phyloP scores from a whole-genome alignment of 257 asterid genomes.

The Capsicum baccatum region DNA sequence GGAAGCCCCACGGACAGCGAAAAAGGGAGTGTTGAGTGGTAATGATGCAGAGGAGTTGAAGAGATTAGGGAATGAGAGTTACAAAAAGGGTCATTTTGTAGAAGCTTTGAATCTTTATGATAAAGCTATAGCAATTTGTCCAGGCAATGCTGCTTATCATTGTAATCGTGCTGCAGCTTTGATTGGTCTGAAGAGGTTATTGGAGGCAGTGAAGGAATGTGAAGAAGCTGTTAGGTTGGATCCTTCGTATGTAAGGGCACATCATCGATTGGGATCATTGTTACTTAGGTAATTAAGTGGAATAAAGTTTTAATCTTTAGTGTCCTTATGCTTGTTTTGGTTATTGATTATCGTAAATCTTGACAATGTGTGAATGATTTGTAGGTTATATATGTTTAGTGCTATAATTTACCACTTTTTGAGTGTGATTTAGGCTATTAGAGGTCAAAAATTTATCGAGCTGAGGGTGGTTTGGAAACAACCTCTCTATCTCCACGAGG shows the following conservation, averaged over 20 bases:
- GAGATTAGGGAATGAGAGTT: slow-evolving; percentile 74
- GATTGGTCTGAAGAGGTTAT: slow-evolving; percentile 64
- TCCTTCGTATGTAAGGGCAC: slow-evolving; percentile 83
- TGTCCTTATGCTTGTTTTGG: slow-evolving; percentile 30
- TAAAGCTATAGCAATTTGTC: slow-evolving; percentile 70
- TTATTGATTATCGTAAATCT: neutral
- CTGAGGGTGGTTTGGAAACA: no score
- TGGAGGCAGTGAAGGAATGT: slow-evolving; percentile 77
- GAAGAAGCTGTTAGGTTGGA: slow-evolving; percentile 89
- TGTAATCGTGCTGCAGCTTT: slow-evolving; percentile 84
- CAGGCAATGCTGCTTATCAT: slow-evolving; percentile 71
- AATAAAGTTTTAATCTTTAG: slow-evolving; percentile 33
- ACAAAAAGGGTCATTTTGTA: slow-evolving; percentile 61
- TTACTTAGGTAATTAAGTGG: slow-evolving; percentile 69
- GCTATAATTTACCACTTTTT: neutral
- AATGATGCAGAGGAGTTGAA: slow-evolving; percentile 85
- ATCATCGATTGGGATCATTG: slow-evolving; percentile 85
- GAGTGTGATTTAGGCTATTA: neutral
- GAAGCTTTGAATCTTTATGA: slow-evolving; percentile 81
- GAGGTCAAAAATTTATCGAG: no score
- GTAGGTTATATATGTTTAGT: neutral
- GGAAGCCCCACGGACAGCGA: neutral
- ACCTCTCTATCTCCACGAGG: no score
- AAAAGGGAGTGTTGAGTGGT: slow-evolving; percentile 4
- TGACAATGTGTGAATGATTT: slow-evolving; percentile 15